Evolutionary conservation across 345 rosid genomes (phyloP).

Genomic region (Bruguiera parviflora): DNA sequence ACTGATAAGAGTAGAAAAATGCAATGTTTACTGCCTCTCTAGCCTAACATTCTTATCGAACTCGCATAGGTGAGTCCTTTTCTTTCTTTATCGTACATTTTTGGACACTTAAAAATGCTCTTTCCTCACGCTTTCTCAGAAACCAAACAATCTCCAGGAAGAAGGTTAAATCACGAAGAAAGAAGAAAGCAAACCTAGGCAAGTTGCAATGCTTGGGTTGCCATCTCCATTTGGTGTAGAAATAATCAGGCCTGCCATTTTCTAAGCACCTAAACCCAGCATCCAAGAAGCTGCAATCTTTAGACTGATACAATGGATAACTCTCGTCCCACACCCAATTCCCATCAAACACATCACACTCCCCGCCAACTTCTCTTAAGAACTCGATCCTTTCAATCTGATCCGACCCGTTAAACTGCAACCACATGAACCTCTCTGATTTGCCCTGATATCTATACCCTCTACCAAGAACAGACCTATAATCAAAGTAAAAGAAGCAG

Average conservation of each 20-base stretch:
- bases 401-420: constrained; percentile 40
- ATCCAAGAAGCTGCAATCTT: constrained; percentile 78
- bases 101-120: neutral
- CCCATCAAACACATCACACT: constrained; percentile 77
- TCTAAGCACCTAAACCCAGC: constrained; percentile 83
- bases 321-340: constrained; percentile 92
- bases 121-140: constrained; percentile 1
- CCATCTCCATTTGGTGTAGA: constrained; percentile 96
- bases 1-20: too few species aligned
- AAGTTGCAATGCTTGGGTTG: constrained; percentile 74
- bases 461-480: constrained; percentile 35
- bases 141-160: neutral
- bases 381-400: constrained; percentile 45
- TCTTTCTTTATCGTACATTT: neutral
- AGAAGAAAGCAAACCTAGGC: constrained; percentile 55
- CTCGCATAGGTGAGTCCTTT: neutral
- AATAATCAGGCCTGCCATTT: constrained; percentile 80
- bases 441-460: constrained; percentile 44
- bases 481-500: constrained; percentile 73
- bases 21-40: neutral
- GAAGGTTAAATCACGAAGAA: neutral
- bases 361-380: constrained; percentile 47
- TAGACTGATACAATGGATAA: constrained; percentile 79
- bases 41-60: neutral
- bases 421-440: constrained; percentile 60